Percentiles rank a stretch among this genome's conserved stretches.
Evolutionary conservation across 805 yeast species (phyloP).

Genomic region (Wickerhamiella azyma): DNA sequence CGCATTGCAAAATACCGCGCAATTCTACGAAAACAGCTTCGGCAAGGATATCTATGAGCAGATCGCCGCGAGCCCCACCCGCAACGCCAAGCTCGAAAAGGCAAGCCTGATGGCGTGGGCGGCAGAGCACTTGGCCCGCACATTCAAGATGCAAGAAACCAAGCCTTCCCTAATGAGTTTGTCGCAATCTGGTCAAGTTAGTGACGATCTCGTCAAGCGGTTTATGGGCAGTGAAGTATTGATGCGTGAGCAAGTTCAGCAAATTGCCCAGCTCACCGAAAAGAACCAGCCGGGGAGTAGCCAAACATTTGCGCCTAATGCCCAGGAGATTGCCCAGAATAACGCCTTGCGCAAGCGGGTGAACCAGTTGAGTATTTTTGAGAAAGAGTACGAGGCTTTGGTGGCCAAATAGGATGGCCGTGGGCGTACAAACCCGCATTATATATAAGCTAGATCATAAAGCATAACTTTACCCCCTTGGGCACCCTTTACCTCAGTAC

Average conservation of each 20-base stretch:
- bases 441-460: too few relatives aligned
- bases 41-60: conserved; percentile 50
- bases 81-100: conserved; percentile 65
- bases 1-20: conserved; percentile 45
- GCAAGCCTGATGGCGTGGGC: conserved; percentile 58
- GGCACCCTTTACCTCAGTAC: too few relatives aligned
- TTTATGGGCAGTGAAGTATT: conserved; percentile 63
- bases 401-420: not conserved
- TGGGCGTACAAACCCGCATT: too few relatives aligned
- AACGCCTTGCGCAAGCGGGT: conserved; percentile 78
- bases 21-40: conserved; percentile 56
- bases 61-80: conserved; percentile 40
- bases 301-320: conserved; percentile 55
- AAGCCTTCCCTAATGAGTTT: conserved; percentile 55
- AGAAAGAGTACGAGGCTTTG: conserved; percentile 13
- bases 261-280: conserved; percentile 64
- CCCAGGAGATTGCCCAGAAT: conserved; percentile 84
- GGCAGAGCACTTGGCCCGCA: conserved; percentile 76
- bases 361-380: conserved; percentile 18
- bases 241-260: conserved; percentile 69
- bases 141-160: conserved; percentile 68
- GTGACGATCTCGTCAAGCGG: conserved; percentile 76
- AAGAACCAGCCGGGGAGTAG: conserved; percentile 67
- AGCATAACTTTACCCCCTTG: too few relatives aligned
- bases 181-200: conserved; percentile 80